These are phyloP conservation scores for Tricholoma bakamatsutake DNA, from an alignment of 768 basidiomycete genomes.

Conservation along the genomic window DNA sequence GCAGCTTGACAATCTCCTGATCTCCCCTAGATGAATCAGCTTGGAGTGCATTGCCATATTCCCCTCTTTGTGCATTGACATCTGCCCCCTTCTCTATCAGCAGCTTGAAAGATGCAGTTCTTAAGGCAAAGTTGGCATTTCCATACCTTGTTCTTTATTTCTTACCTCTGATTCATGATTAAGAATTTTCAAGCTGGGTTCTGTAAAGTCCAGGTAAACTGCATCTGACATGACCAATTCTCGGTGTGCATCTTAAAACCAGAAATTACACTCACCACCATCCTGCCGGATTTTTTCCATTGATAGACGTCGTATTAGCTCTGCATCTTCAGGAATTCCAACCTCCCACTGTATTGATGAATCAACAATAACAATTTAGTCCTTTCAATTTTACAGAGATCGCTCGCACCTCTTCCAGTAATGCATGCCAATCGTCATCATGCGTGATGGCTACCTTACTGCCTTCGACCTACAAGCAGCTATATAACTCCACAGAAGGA, in stretches of 20 bases:
- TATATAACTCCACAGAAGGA: background rate
- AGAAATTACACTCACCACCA: background rate
- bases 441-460: slow-evolving; percentile 10
- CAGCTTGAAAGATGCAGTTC: no score
- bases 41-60: no score
- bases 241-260: background rate
- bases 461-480: background rate
- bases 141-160: no score
- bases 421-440: slow-evolving; percentile 14
- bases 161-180: no score
- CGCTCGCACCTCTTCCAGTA: slow-evolving; percentile 7
- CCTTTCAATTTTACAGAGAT: background rate
- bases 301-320: background rate
- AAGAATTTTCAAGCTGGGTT: no score
- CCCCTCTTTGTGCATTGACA: no score
- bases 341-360: background rate
- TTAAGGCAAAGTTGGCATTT: no score
- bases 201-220: background rate
- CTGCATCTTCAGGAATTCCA: background rate
- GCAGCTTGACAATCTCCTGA: no score
- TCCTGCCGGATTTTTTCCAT: background rate
- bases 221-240: background rate
- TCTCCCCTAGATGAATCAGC: no score
- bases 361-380: background rate
- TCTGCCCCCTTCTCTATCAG: no score